Evolutionary conservation across 331 rosid genomes (phyloP).

Genomic region (Pyracantha coccinea): DNA sequence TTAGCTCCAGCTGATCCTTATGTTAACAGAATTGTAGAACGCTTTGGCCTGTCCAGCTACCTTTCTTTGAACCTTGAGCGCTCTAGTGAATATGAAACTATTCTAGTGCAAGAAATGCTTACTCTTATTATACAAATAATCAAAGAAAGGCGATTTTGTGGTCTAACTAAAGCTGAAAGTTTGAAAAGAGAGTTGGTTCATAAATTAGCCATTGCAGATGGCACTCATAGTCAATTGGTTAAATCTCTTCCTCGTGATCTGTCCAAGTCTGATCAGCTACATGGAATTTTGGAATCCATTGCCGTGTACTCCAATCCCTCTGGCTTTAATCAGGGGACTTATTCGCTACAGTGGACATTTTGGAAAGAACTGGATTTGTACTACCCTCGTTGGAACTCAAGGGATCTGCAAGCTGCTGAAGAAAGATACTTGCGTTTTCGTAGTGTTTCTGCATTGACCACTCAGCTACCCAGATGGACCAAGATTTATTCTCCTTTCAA

Average conservation of each 20-base stretch:
- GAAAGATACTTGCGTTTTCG: conserved; percentile 86
- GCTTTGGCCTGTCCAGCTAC: conserved; percentile 73
- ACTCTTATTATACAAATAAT: conserved; percentile 81
- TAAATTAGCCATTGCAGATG: conserved; percentile 74
- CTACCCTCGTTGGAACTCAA: conserved; percentile 92
- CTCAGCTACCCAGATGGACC: conserved; percentile 82
- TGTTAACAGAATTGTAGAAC: conserved; percentile 69
- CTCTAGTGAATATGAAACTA: conserved; percentile 79
- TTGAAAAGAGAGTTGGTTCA: conserved; percentile 80
- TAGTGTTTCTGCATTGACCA: conserved; percentile 51
- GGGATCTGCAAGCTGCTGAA: conserved; percentile 90
- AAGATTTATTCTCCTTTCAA: conserved; percentile 66
- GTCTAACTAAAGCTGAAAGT: conserved; percentile 71
- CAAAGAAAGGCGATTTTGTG: conserved; percentile 90
- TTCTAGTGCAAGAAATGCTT: conserved; percentile 89
- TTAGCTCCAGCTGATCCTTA: conserved; percentile 79
- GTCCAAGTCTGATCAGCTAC: conserved; percentile 66
- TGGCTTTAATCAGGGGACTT: conserved; percentile 95
- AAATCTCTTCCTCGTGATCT: conserved; percentile 94
- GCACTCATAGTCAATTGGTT: conserved; percentile 89
- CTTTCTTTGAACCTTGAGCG: conserved; percentile 57
- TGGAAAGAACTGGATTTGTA: conserved; percentile 94
- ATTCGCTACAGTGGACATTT: conserved; percentile 70
- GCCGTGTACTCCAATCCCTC: conserved; percentile 82
- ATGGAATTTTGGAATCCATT: conserved; percentile 60